Base-by-base conservation (phyloP, 805 yeast genomes). In the Ogataea degrootiae region DNA sequence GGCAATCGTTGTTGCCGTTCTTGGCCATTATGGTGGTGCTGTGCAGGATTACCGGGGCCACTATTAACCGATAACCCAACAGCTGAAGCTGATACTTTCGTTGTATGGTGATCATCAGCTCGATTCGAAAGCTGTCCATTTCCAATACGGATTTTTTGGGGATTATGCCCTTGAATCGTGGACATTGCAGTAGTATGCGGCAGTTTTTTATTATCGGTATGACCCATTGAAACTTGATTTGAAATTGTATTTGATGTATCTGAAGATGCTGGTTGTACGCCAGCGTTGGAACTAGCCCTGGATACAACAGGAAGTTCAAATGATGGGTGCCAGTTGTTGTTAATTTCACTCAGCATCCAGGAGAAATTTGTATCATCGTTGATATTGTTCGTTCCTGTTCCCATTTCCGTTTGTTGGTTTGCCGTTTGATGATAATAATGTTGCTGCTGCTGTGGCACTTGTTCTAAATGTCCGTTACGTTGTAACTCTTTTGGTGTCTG, bases 251-350 rank as follows among this genome's bases (percentile, higher is more conserved):
- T 34, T 5, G 34, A 29, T 16, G 41, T 43, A 4, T 41, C 31
- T 17, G 45, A 36, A 11, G 41, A 9, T 3, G 37, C 16, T 22
- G 40, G 17, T 43, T 22, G 37, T 21, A 22, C 34, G 2, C 31
- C 33, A 2, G 16, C n/a, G 22, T 41, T 39, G 21, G 21, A 6
- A 17, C 34, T n/a, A 33, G 33, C 34, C 42, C 11, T 19, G 21
- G 21, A 19, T 19, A 19, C 21, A 19, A 19, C 21, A 11, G 45
- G 42, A 4, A 52, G 42, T n/a, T 49, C 52, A 47, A 52, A 52
- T 12, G 47, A 37, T 6, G 55, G 55, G 34, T 49, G 47, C 55
- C 55, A 52, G 34, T 52, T 52, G 43, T 48, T 49, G 48, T 49
- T 52, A 8, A 52, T 37, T 37, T 49, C 55, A 23, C 40, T 41